Evolutionary conservation across 169 alveolate genomes (phyloP).

Genomic region (Plasmodium ovale): DNA sequence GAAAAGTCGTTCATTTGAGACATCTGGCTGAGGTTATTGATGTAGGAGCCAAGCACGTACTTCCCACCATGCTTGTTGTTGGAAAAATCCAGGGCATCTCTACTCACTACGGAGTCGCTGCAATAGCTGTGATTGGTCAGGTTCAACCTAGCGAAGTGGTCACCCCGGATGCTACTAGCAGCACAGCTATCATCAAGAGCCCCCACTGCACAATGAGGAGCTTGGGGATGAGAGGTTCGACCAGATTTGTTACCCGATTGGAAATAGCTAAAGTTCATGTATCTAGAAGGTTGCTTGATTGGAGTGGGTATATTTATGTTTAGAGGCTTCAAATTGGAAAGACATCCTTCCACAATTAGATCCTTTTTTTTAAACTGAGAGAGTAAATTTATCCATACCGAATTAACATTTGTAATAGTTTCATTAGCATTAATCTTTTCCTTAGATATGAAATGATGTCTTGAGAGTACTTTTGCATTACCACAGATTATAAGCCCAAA

Average conservation of each 20-base stretch:
- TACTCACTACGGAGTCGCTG: constrained; percentile 21
- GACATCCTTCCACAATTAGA: constrained; percentile 93
- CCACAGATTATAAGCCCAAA: constrained; percentile 92
- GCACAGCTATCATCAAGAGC: not conserved
- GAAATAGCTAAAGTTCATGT: constrained; percentile 41
- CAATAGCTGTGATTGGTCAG: constrained; percentile 39
- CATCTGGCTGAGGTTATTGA: constrained; percentile 24
- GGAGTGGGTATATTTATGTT: constrained; percentile 62
- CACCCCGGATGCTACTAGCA: not conserved
- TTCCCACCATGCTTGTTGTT: not conserved
- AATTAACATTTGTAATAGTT: constrained; percentile 77
- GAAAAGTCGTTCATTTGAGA: constrained; percentile 52
- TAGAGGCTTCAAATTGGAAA: constrained; percentile 82
- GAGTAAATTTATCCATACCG: constrained; percentile 91
- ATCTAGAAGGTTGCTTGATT: constrained; percentile 37
- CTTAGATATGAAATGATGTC: constrained; percentile 55
- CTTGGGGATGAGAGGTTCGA: too few species aligned
- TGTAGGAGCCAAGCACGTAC: constrained; percentile 8
- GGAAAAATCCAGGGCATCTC: constrained; percentile 16
- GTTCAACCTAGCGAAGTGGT: not conserved
- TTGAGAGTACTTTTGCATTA: constrained; percentile 78
- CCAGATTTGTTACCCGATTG: not conserved
- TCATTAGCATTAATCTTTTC: constrained; percentile 82
- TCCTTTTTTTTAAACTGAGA: constrained; percentile 91
- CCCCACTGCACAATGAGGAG: too few species aligned